Conservation (phyloP, 257 asterid genomes). For the Orobanche coerulescens region DNA sequence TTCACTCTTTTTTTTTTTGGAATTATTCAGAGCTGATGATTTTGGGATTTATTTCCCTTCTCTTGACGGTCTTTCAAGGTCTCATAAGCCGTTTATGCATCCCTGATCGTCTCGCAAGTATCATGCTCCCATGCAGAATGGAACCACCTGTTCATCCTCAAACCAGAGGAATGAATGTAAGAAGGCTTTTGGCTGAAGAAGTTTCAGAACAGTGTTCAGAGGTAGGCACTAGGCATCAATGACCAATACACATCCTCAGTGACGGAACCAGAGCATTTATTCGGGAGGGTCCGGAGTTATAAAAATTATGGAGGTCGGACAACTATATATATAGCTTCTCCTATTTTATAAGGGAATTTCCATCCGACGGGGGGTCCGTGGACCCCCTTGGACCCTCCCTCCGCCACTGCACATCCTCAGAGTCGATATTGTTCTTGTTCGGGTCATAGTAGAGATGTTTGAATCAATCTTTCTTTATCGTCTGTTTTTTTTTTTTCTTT, state of each 20-base stretch:
- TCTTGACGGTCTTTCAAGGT: conserved; percentile 64
- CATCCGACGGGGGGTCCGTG: too few relatives aligned
- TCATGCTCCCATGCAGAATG: conserved; percentile 74
- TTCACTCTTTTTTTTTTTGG: neutral
- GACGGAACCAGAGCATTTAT: too few relatives aligned
- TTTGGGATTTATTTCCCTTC: conserved; percentile 78
- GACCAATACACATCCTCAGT: neutral
- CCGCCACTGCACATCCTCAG: too few relatives aligned
- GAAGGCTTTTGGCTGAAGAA: conserved; percentile 42
- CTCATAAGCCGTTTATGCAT: conserved; percentile 49
- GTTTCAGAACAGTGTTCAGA: conserved; percentile 30
- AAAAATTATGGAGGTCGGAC: too few relatives aligned
- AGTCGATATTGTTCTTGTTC: too few relatives aligned
- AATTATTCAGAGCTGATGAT: conserved; percentile 74
- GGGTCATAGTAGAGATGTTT: too few relatives aligned
- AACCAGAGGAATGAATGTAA: conserved; percentile 7
- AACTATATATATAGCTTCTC: too few relatives aligned
- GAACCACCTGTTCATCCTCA: conserved; percentile 11
- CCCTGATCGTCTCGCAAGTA: conserved; percentile 36
- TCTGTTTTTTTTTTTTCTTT: neutral
- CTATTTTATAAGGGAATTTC: too few relatives aligned
- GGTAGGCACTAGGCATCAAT: conserved; percentile 20
- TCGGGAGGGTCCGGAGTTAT: too few relatives aligned
- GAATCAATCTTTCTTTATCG: neutral
- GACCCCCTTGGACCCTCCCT: too few relatives aligned